Base-by-base conservation (phyloP, 2,329 filamentous ascomycete species). In the Raffaelea deltoideospora region DNA sequence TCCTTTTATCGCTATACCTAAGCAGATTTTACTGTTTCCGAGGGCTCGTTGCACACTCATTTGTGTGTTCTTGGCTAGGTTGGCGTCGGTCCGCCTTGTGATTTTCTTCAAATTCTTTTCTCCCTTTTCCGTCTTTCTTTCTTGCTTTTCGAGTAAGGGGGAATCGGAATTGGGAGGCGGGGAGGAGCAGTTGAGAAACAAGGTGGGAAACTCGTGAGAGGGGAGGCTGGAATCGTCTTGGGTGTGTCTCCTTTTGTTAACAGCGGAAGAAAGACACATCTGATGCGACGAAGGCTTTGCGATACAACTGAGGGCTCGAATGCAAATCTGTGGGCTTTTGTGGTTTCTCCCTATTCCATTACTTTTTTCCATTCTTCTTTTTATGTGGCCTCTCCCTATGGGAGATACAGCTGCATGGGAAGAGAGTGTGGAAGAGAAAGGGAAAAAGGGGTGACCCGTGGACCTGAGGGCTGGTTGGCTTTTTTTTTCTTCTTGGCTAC, bases 51-150 rank as follows among this genome's bases (percentile, higher is more conserved):
- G 41, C 40, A 43, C 36, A 43, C 54, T 31, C 22, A 32, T 31
- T 38, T 42, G 39, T n/a, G n/a, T n/a, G 53, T 57, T 55, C 52
- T 63, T 59, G 61, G 61, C 60, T 69, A 62, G 56, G 66, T 69
- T 65, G 67, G 66, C 67, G 62, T 70, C 63, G 60, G 65, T 65
- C 67, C 61, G 57, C 53, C 61, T 58, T 59, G 15, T 15, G n/a
- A 30, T 30, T n/a, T n/a, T n/a, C n/a, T n/a, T n/a, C n/a, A n/a
- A n/a, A n/a, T 50, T 22, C 26, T 9, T 22, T 20, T 29, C 6
- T 17, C n/a, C 54, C 21, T 8, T 13, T 7, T n/a, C 15, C 14
- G 10, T 37, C 37, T 35, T 30, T 24, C n/a, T n/a, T n/a, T n/a
- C 19, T 9, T 21, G n/a, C n/a, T 27, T 11, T 26, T 20, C 5